Evolutionary conservation across 306 rosid genomes (phyloP).

Genomic region (Fagus sylvatica): DNA sequence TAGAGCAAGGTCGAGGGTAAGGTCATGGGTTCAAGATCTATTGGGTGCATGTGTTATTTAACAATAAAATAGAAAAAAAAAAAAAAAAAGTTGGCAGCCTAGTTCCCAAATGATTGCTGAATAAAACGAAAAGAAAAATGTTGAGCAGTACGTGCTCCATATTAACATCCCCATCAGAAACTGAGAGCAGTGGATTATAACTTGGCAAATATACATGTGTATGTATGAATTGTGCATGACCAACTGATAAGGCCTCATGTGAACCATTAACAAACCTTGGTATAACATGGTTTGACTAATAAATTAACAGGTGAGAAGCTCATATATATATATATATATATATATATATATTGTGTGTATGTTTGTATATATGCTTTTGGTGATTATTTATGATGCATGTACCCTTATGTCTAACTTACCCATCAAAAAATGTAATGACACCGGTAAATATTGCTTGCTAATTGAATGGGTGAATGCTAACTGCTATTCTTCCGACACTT

Average conservation of each 20-base stretch:
- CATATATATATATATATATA: background rate
- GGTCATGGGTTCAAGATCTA: no score
- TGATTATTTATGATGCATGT: background rate
- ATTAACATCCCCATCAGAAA: background rate
- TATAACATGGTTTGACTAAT: background rate
- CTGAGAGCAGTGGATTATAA: background rate
- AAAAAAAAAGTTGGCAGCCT: no score
- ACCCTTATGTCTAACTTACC: background rate
- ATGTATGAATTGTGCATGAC: background rate
- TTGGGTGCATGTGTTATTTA: no score
- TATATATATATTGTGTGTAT: background rate
- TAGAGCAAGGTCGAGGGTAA: no score
- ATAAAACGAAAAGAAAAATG: background rate
- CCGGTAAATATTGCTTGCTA: background rate
- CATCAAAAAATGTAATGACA: background rate
- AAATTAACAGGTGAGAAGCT: background rate
- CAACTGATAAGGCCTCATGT: background rate
- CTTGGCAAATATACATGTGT: background rate
- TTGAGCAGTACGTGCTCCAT: background rate
- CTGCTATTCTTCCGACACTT: conserved; percentile 9
- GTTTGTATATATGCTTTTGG: background rate
- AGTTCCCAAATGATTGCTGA: background rate
- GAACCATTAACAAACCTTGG: background rate
- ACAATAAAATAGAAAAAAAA: no score
- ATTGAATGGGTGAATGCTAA: conserved; percentile 6